Conservation (phyloP, 1,139 yeast genomes). For the Suhomyces terraborum region DNA sequence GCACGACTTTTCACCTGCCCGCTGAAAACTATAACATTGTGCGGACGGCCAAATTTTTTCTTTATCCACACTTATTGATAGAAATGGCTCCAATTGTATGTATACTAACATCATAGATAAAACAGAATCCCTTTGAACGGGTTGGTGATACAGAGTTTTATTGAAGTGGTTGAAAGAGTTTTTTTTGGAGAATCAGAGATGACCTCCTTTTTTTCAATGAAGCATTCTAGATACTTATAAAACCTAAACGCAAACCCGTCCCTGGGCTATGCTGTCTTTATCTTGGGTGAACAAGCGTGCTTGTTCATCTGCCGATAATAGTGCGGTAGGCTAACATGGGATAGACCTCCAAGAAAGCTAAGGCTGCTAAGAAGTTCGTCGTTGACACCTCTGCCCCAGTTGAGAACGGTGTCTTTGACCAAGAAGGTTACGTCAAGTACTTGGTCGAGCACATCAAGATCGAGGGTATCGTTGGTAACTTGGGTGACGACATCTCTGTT, state of each 20-base stretch:
- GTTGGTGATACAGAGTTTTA: constrained; percentile 23
- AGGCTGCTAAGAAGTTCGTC: constrained; percentile 83
- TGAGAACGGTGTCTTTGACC: constrained; percentile 97
- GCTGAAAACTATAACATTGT: constrained; percentile 7
- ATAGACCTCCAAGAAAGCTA: constrained; percentile 79
- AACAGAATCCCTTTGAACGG: constrained; percentile 35
- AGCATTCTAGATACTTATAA: constrained; percentile 14
- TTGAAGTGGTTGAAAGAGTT: constrained; percentile 10
- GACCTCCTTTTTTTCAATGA: constrained; percentile 12
- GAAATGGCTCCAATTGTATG: constrained; percentile 92
- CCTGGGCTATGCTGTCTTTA: constrained; percentile 61
- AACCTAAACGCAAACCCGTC: constrained; percentile 38
- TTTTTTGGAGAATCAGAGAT: constrained; percentile 10
- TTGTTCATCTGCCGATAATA: constrained; percentile 33
- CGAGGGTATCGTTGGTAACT: constrained; percentile 94
- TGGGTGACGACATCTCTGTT: constrained; percentile 92
- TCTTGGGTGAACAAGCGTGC: constrained; percentile 31
- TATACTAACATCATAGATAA: constrained; percentile 30
- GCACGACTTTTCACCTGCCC: constrained; percentile 7
- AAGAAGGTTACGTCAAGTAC: constrained; percentile 96
- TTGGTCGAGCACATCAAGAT: constrained; percentile 99
- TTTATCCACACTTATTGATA: constrained; percentile 17
- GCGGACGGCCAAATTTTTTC: constrained; percentile 7
- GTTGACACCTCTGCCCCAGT: constrained; percentile 98
- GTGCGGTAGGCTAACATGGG: constrained; percentile 64